A percentile compares a stretch with the other conserved stretches of the same genome.
These are phyloP conservation scores for Verbena officinalis DNA, from an alignment of 257 asterid species.

Conservation along the genomic window DNA sequence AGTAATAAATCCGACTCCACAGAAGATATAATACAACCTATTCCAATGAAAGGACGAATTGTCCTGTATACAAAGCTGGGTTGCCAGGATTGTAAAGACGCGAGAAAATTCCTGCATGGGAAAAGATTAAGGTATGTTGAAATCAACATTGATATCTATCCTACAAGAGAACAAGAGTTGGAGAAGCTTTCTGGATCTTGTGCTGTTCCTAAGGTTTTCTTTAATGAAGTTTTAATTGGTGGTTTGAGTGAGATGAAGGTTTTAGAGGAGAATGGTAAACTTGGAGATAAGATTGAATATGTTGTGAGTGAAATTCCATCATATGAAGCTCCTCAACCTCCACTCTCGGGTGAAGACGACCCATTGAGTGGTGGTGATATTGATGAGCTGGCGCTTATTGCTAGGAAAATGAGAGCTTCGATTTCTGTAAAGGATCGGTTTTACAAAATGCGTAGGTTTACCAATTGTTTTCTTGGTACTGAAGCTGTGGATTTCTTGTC, in stretches of 20 bases:
- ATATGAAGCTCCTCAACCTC: constrained; percentile 86
- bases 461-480: constrained; percentile 73
- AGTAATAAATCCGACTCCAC: constrained; percentile 43
- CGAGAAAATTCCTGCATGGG: constrained; percentile 55
- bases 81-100: constrained; percentile 66
- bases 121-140: constrained; percentile 80
- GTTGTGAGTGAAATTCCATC: constrained; percentile 73
- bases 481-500: constrained; percentile 90
- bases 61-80: constrained; percentile 74
- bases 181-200: constrained; percentile 76
- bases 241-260: constrained; percentile 63
- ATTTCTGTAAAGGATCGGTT: constrained; percentile 70
- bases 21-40: constrained; percentile 42
- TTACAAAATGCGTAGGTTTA: constrained; percentile 71
- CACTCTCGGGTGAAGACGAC: constrained; percentile 96
- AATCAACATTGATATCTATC: constrained; percentile 76
- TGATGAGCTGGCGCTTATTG: constrained; percentile 86
- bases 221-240: constrained; percentile 80
- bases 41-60: constrained; percentile 77
- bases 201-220: constrained; percentile 74
- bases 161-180: constrained; percentile 70
- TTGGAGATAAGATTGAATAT: constrained; percentile 77
- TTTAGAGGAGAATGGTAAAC: constrained; percentile 77
- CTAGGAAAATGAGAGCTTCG: constrained; percentile 70
- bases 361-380: constrained; percentile 67